Evolutionary conservation across 352 stramenopile species (phyloP), one percentile per base, ranked within the genome.

Genomic region (Paralagenidium karlingii): DNA sequence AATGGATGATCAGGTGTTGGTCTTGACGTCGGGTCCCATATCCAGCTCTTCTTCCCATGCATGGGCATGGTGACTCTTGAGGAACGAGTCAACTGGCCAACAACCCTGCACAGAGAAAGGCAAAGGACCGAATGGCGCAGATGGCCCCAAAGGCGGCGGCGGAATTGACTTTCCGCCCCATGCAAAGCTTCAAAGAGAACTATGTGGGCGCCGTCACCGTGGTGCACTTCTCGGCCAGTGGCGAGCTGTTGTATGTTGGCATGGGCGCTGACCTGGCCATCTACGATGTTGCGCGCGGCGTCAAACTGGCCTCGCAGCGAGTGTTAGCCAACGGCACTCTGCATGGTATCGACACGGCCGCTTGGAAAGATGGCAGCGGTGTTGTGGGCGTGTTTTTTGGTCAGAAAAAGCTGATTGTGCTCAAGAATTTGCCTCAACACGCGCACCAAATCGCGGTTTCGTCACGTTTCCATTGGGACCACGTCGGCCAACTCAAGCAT

Each of bases 181-280:
- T 56, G 43, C 11, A 44, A n/a, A 11, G 48, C 5, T 8, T 45
- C 5, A 93, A 89, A 53, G 58, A 68, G 42, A 69, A 83, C 47
- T 89, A 78, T 53, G 40, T 89, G 13, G 77, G 79, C 40, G 71
- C 79, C n/a, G 79, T 93, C 39, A 91, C 79, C 48, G 56, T 87
- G 36, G 49, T 88, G 33, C 57, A 61, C 24, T 93, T 91, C 55
- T 86, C 75, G 1, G 31, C 38, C 3, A 54, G 82, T 51, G 77
- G 75, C 2, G 73, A 62, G 32, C 24, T 90, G 22, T 54, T 93
- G 3, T 88, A 82, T 44, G 75, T 81, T 4, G 76, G 71, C 29
- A 64, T 84, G 11, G 79, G 79, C 1, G 38, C 65, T 13, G 68
- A 56, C 8, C 15, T 91, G 24, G 86, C 74, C 41, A 34, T 82